phyloP scores from a whole-genome alignment of 2,329 filamentous ascomycete genomes.

The Aspergillus proliferans region DNA sequence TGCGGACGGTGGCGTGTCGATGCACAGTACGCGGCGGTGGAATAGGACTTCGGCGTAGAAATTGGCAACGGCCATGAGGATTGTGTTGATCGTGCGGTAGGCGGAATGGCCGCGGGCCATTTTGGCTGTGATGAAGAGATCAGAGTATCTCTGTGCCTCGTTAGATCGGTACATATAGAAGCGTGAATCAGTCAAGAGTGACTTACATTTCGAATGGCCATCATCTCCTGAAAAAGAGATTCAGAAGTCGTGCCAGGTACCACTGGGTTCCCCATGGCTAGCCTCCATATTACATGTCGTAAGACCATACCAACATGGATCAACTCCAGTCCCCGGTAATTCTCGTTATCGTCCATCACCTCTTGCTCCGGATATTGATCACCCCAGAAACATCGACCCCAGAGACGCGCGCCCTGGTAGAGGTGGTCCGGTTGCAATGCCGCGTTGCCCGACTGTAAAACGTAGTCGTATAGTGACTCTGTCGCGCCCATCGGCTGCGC shows the following conservation, averaged over 20 bases:
- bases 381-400: constrained; percentile 32
- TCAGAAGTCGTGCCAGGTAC: constrained; percentile 12
- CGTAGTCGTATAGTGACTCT: constrained; percentile 28
- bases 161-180: not conserved
- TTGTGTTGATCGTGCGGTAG: constrained; percentile 30
- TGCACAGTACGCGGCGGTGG: constrained; percentile 26
- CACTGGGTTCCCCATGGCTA: constrained; percentile 17
- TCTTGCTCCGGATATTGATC: constrained; percentile 31
- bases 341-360: constrained; percentile 34
- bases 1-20: constrained; percentile 9
- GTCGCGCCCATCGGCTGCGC: constrained; percentile 22
- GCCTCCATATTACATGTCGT: constrained; percentile 25
- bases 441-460: constrained; percentile 24
- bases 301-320: constrained; percentile 24
- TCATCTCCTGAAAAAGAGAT: constrained; percentile 18
- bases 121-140: constrained; percentile 31
- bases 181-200: not conserved
- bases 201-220: constrained; percentile 21
- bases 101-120: constrained; percentile 22
- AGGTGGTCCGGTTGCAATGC: constrained; percentile 29
- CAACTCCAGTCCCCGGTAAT: constrained; percentile 30
- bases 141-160: constrained; percentile 25
- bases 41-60: constrained; percentile 29
- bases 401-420: constrained; percentile 28
- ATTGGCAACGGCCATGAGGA: constrained; percentile 28